Evolutionary conservation across 768 basidiomycete species (phyloP), one percentile per base, ranked within the genome.

Genomic region (Pleurotus cornucopiae): DNA sequence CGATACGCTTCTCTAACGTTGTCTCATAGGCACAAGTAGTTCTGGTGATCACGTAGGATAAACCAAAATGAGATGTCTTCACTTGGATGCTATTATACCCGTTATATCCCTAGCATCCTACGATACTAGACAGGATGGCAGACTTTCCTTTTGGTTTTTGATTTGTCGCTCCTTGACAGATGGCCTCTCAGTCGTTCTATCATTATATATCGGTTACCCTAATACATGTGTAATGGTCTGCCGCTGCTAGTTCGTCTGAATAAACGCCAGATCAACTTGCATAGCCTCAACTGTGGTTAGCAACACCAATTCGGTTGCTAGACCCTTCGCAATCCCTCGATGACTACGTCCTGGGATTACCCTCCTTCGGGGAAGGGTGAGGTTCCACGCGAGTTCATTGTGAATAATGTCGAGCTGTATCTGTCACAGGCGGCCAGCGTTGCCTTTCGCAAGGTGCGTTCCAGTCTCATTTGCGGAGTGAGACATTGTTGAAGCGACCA

Each of bases 351-450:
- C 30, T 71, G 73, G 70, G 70, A 70, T 14, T 37, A 56, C 51
- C 62, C 62, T 34, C 61, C 64, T 11, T 49, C 62, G 7, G 57
- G 60, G 41, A 61, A 63, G 52, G 56, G 61, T 45, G 64, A 64
- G 20, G 41, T 54, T 34, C 63, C 62, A 44, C 70, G 64, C 58
- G 87, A 89, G 66, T 86, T 83, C 63, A 75, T 83, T 57, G 77
- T 84, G 54, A 77, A 79, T 30, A 49, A 49, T 49, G 81, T 78
- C 6, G 83, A 89, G 61, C 70, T 90, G 21, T 86, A 83, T 60
- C 71, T 89, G 16, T 82, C 84, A 12, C 73, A 75, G 34, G 69
- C 76, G 38, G 77, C 81, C 4, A 75, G 75, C 40, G 66, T 75
- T 37, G 71, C 75, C 21, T 66, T 84, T 41, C 81, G 82, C 55